Base-by-base conservation (phyloP, 1,284 basidiomycete genomes). In the Afroboletus lepidellus region DNA sequence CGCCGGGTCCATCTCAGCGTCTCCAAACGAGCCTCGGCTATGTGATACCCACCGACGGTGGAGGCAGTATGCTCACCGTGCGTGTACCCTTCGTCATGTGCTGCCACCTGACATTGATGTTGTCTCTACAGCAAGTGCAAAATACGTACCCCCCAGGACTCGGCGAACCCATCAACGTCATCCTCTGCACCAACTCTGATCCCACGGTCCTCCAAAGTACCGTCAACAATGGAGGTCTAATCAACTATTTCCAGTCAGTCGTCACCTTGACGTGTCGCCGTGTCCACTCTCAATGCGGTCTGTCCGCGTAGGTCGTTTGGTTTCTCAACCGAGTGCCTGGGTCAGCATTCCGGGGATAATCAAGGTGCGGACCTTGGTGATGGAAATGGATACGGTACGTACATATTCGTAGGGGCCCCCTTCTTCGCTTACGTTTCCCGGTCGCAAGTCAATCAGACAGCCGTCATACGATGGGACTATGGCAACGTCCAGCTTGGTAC, bases 161-260 rank as follows among this genome's bases (percentile, higher is more conserved):
- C 49, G 90, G 92, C 37, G 95, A 98, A 72, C 95, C 94, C 3
- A 72, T 98, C 51, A 98, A 98, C 60, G 78, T 82, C 50, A 92
- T 98, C 64, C 73, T 98, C 29, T 87, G 90, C n/a, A 88, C 79
- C 23, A 77, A 85, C 41, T 96, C 93, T 2, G 90, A 94, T 61
- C 59, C 76, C 1, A 75, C 71, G 3, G 86, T 97, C 1, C 77
- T 97, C 38, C 78, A 81, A 15, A 82, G 89, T 60, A 72, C 74
- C 9, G 69, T 80, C 56, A 67, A 67, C 8, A 67, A 86, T 37
- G 92, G 92, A 21, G 94, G 94, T 0, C 73, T 95, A 51, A 76
- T 83, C 38, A 94, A 94, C 66, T 96, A 90, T 70, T 85, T 80
- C 63, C 72, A 82, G 80, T 84, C 57, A 57, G 83, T 53, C 69